phyloP scores from a whole-genome alignment of 2,329 filamentous ascomycete genomes.

The Dactylellina drechsleri region DNA sequence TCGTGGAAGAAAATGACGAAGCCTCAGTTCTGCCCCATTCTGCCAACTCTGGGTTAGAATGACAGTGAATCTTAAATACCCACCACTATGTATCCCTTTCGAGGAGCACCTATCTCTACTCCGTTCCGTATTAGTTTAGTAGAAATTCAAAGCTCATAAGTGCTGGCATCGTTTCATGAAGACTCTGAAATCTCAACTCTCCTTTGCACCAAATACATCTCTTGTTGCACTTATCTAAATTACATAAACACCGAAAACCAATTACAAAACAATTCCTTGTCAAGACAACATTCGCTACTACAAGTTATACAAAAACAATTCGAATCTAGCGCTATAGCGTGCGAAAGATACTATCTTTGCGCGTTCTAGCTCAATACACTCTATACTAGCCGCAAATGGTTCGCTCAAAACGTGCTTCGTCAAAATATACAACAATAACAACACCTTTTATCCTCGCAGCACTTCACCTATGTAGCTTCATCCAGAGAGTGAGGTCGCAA shows the following conservation, averaged over 20 bases:
- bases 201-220: conserved; percentile 11
- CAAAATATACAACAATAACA: conserved; percentile 48
- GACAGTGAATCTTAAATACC: no score
- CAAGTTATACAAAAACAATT: no score
- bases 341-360: no score
- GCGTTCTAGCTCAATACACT: not conserved
- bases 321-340: no score
- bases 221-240: no score
- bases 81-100: not conserved
- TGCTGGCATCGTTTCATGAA: conserved; percentile 42
- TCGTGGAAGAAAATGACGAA: conserved; percentile 37
- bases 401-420: not conserved
- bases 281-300: no score
- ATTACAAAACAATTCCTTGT: not conserved
- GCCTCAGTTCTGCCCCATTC: conserved; percentile 13
- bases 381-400: conserved; percentile 9
- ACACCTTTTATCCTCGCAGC: conserved; percentile 30
- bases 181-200: conserved; percentile 22
- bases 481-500: conserved; percentile 27
- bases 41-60: not conserved
- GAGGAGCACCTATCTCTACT: not conserved
- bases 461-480: conserved; percentile 8
- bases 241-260: not conserved
- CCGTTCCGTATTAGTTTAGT: not conserved
- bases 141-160: conserved; percentile 26